Percentiles rank a stretch among this genome's conserved stretches.
phyloP scores from a whole-genome alignment of 176 grass and related monocot species.

The Musa beccarii region DNA sequence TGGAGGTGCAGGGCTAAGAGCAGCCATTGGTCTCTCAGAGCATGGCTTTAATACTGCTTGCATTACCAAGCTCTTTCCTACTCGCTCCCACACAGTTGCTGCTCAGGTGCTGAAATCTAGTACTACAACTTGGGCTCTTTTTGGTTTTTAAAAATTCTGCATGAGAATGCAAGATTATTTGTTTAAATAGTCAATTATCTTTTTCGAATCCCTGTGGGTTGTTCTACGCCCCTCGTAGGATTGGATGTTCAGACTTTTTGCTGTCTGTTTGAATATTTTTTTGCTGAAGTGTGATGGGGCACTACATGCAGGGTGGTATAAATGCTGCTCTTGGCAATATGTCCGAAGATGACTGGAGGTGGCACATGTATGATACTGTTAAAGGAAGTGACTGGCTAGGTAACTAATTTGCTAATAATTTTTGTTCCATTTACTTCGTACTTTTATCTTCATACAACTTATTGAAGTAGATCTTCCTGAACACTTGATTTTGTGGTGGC shows the following conservation, averaged over 20 bases:
- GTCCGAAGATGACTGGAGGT: conserved; percentile 97
- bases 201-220: background rate
- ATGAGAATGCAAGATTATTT: background rate
- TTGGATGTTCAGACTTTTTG: background rate
- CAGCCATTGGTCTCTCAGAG: conserved; percentile 89
- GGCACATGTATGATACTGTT: conserved; percentile 99
- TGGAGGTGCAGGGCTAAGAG: conserved; percentile 79
- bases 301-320: conserved; percentile 62
- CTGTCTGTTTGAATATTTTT: background rate
- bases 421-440: background rate
- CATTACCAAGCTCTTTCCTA: conserved; percentile 98
- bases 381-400: conserved; percentile 97
- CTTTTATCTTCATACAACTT: background rate
- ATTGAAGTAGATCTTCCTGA: conserved; percentile 3
- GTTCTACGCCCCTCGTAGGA: background rate
- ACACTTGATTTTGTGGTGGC: conserved; percentile 2
- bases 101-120: conserved; percentile 51
- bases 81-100: conserved; percentile 84
- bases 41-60: conserved; percentile 96
- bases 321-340: conserved; percentile 98
- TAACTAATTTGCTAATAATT: conserved; percentile 22
- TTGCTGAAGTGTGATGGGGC: background rate
- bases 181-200: background rate
- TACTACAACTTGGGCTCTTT: background rate
- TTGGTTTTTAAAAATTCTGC: background rate